Base-by-base conservation (phyloP, 176 grass and related monocot species). In the Aechmea fasciata region DNA sequence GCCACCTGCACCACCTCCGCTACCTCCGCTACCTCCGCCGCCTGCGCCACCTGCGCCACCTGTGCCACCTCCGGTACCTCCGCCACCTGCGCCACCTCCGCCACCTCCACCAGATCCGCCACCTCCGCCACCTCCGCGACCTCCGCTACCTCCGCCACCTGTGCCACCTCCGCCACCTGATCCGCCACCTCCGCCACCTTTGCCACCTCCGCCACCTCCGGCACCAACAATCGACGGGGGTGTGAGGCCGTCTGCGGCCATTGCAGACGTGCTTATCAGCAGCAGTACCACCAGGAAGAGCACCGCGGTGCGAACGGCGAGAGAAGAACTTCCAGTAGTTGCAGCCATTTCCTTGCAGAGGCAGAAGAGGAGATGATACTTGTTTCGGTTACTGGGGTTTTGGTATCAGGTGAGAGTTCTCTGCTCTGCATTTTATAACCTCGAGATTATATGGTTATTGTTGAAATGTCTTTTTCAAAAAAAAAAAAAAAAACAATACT, bases 101-200 rank as follows among this genome's bases (percentile, higher is more conserved):
- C 28, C 76, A 59, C 62, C 78, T 48, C 26, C 75, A 67, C 25
- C 22, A n/a, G n/a, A n/a, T 23, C 22, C 22, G 22, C 25, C 69
- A 66, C 70, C 78, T 69, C 22, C 70, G 71, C 28, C 76, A 59
- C 62, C 78, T n/a, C n/a, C n/a, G 51, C 26, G 71, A 67, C 25
- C 22, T 23, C 22, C 22, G 22, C 25, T 65, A 66, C 70, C 78
- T 69, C 22, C 70, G 71, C 28, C 76, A 59, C 62, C 78, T n/a
- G n/a, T n/a, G 51, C 26, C 75, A 67, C 25, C 22, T 23, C 22
- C 22, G 22, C 25, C 69, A 66, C 70, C 78, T n/a, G n/a, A n/a
- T 69, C 22, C 70, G 71, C 28, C 76, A 59, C 62, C 78, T 23
- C 22, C 22, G 22, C 25, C 69, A 66, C 70, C 78, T 69, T n/a